phyloP scores from a whole-genome alignment of 2,329 filamentous ascomycete species.

The Penicillium psychrosexuale region DNA sequence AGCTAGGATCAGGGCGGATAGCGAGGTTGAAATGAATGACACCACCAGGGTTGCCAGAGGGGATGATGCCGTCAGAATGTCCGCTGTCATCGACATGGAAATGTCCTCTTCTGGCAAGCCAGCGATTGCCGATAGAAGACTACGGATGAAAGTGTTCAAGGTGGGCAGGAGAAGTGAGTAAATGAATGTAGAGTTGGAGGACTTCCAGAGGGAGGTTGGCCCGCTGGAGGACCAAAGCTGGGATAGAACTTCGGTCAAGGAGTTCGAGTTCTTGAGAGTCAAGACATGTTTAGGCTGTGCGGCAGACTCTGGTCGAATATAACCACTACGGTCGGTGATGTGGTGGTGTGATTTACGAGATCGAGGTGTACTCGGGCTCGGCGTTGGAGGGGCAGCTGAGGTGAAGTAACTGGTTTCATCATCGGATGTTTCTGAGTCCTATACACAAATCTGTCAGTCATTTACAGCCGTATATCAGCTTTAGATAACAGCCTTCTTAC shows the following conservation, averaged over 20 bases:
- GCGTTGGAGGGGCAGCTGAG: conserved; percentile 50
- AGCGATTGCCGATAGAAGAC: conserved; percentile 82
- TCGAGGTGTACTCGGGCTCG: conserved; percentile 42
- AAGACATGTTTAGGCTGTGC: conserved; percentile 58
- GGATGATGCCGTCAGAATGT: conserved; percentile 76
- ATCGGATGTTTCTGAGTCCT: conserved; percentile 53
- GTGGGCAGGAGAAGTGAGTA: conserved; percentile 84
- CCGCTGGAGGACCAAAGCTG: conserved; percentile 88
- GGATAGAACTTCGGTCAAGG: conserved; percentile 78
- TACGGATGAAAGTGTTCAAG: conserved; percentile 87
- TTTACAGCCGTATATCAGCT: background rate
- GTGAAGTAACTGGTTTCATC: conserved; percentile 87
- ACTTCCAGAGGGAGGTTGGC: conserved; percentile 90
- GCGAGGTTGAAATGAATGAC: conserved; percentile 60
- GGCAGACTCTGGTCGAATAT: conserved; percentile 40
- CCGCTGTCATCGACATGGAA: conserved; percentile 55
- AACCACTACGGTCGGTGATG: conserved; percentile 48
- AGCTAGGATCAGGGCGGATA: conserved; percentile 75
- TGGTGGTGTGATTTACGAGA: conserved; percentile 38
- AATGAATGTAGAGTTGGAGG: conserved; percentile 86
- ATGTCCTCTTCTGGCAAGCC: conserved; percentile 78
- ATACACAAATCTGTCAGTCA: conserved; percentile 9
- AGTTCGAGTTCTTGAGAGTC: conserved; percentile 69
- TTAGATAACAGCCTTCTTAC: conserved; percentile 14
- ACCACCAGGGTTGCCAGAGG: conserved; percentile 79